Conservation (phyloP, 108 stramenopile genomes). For the Cylindrotheca closterium region DNA sequence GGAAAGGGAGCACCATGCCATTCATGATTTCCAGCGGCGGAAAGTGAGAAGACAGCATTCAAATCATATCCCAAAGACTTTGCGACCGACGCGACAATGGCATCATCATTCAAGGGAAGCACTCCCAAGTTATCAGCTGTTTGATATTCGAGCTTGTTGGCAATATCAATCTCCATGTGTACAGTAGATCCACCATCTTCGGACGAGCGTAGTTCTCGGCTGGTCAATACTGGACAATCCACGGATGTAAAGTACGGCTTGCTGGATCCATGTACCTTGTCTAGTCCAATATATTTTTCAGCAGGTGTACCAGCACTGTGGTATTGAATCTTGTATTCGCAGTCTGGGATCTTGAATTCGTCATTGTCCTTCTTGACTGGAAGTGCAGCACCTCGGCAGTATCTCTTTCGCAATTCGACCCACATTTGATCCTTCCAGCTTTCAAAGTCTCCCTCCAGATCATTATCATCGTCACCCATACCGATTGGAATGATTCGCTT, state of each 20-base stretch:
- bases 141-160: slow-evolving; percentile 61
- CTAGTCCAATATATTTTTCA: slow-evolving; percentile 17
- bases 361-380: slow-evolving; percentile 2
- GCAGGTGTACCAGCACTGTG: neutral
- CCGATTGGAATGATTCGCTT: slow-evolving; percentile 67
- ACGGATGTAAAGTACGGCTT: slow-evolving; percentile 77
- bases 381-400: slow-evolving; percentile 27
- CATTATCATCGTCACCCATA: slow-evolving; percentile 94
- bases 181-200: slow-evolving; percentile 83
- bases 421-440: slow-evolving; percentile 92
- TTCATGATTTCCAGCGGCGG: slow-evolving; percentile 36
- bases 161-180: slow-evolving; percentile 94
- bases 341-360: slow-evolving; percentile 40
- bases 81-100: slow-evolving; percentile 76
- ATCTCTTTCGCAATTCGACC: slow-evolving; percentile 56
- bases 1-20: slow-evolving; percentile 90
- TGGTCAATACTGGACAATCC: slow-evolving; percentile 66
- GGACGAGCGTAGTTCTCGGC: slow-evolving; percentile 77
- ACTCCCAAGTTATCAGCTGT: slow-evolving; percentile 98
- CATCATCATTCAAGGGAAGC: slow-evolving; percentile 75
- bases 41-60: slow-evolving; percentile 53
- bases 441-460: slow-evolving; percentile 97
- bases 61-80: slow-evolving; percentile 56
- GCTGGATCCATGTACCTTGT: slow-evolving; percentile 66
- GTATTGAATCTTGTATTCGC: slow-evolving; percentile 61